Percentiles rank a stretch among this genome's conserved stretches.
These are phyloP conservation scores for Scytalidium lignicola DNA, from an alignment of 2,329 filamentous ascomycete species.

Conservation along the genomic window DNA sequence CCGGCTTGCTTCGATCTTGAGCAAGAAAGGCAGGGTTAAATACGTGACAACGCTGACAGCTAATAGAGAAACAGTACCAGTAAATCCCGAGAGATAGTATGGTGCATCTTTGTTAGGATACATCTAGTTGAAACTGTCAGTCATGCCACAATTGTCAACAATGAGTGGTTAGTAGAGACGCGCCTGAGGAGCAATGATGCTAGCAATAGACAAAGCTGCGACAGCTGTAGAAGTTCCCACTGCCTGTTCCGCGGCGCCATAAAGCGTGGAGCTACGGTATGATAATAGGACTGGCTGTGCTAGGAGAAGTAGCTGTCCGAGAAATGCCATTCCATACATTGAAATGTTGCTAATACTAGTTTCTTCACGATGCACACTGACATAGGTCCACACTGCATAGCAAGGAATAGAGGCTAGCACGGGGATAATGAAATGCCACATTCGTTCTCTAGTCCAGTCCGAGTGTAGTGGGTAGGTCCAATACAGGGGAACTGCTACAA, in stretches of 20 bases:
- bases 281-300: conserved; percentile 3
- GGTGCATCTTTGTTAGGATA: too few relatives aligned
- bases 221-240: conserved; percentile 3
- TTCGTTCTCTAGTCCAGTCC: conserved; percentile 2
- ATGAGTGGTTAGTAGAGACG: too few relatives aligned
- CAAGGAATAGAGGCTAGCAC: conserved; percentile 3
- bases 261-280: conserved; percentile 1
- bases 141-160: too few relatives aligned
- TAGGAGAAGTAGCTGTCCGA: too few relatives aligned
- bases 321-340: not conserved
- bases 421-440: conserved; percentile 4
- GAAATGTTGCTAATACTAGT: not conserved
- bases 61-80: too few relatives aligned
- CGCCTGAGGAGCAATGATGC: not conserved
- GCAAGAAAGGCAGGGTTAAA: conserved; percentile 1
- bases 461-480: conserved; percentile 3
- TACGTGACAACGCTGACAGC: not conserved
- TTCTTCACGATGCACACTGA: not conserved
- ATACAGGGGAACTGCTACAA: too few relatives aligned
- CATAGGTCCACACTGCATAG: conserved; percentile 4
- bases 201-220: not conserved
- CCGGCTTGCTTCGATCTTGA: conserved; percentile 2
- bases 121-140: too few relatives aligned
- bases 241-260: conserved; percentile 3
- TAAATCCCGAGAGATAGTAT: too few relatives aligned